Evolutionary conservation across 768 basidiomycete species (phyloP), one percentile per base, ranked within the genome.

Genomic region (Melanogaster broomeanus): DNA sequence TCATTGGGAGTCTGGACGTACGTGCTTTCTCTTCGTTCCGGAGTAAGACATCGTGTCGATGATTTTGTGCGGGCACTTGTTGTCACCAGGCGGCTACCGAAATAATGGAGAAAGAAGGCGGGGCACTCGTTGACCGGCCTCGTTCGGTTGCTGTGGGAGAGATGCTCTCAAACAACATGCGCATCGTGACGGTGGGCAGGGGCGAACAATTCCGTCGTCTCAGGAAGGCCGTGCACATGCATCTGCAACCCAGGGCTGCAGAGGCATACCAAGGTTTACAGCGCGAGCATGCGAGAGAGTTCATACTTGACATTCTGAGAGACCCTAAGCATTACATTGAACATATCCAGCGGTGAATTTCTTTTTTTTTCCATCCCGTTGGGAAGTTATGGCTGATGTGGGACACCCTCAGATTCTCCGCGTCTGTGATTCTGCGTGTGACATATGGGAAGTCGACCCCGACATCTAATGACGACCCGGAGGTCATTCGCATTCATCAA

Each of bases 71-170:
- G 28, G 13, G 24, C 6, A 16, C 31, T 18, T 13, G 31, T 11
- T 2, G 75, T n/a, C 22, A 74, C 77, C 70, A 83, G 62, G 77
- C 76, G 3, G 81, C 81, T 0, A 68, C 77, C 0, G 80, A 84
- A 4, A 77, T 84, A 49, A 79, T 84, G 80, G 83, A 84, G 61
- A 78, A 79, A 41, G 77, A 82, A 57, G 81, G 83, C 0, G 77
- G 74, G 0, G 57, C 68, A 0, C 67, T 78, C 13, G 74, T 72
- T 0, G 82, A 85, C 55, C 66, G 83, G 31, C 82, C 82, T 11
- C 58, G 59, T 2, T 68, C 66, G 18, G 77, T 83, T 40, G 72
- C 83, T 0, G 82, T 74, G 0, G 77, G 77, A 2, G 81, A 83
- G 39, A 79, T 80, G 0, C 66, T 84, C 1, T 79, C 77, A 0